Evolutionary conservation across 2,329 filamentous ascomycete genomes (phyloP).

Genomic region (Ophidiomyces ophidiicola): DNA sequence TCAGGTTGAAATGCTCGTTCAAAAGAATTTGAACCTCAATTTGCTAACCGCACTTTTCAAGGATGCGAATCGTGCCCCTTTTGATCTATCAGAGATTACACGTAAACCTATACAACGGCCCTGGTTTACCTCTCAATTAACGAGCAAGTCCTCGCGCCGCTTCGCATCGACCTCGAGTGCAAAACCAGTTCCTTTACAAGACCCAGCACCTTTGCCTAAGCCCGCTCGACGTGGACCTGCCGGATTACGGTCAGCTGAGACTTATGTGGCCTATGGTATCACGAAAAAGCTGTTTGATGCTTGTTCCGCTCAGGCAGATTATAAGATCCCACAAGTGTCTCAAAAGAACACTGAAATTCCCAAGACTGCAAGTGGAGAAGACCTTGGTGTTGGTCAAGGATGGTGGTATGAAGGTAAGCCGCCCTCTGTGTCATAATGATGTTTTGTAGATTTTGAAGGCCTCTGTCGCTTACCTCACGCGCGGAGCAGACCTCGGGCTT

Average conservation of each 20-base stretch:
- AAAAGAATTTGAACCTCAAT: neutral
- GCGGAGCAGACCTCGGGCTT: constrained; percentile 55
- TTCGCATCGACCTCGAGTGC: constrained; percentile 5
- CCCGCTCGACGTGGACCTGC: neutral
- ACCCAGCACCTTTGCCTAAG: constrained; percentile 15
- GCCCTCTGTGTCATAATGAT: constrained; percentile 1
- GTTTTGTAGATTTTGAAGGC: neutral
- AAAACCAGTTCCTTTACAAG: constrained; percentile 20
- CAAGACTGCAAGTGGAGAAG: constrained; percentile 64
- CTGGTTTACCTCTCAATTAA: constrained; percentile 1
- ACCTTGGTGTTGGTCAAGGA: constrained; percentile 60
- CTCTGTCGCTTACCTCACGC: neutral
- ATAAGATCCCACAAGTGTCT: constrained; percentile 57
- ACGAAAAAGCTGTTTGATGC: constrained; percentile 68
- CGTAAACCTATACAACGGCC: constrained; percentile 7
- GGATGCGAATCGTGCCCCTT: constrained; percentile 1
- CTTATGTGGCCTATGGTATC: constrained; percentile 67
- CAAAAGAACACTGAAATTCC: constrained; percentile 55
- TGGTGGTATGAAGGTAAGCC: constrained; percentile 71
- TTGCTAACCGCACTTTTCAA: neutral
- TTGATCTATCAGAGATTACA: neutral
- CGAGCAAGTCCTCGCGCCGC: constrained; percentile 1
- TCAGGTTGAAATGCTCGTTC: constrained; percentile 1
- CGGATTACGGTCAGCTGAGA: constrained; percentile 33
- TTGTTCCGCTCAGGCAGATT: constrained; percentile 61